These are phyloP conservation scores for Cucumis melo DNA, from an alignment of 306 rosid species.

Conservation along the genomic window DNA sequence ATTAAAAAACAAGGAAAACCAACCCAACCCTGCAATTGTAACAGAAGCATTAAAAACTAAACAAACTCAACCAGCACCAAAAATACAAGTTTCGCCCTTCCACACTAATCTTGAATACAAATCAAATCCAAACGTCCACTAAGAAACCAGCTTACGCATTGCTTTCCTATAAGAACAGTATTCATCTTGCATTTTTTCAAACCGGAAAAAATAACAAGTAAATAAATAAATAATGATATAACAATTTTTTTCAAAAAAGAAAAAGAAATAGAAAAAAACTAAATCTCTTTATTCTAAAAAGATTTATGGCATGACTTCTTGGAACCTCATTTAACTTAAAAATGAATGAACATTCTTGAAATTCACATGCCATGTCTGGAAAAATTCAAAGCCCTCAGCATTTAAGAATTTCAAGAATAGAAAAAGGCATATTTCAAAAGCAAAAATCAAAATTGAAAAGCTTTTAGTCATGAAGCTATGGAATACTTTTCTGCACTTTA, in stretches of 20 bases:
- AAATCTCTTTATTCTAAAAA: neutral
- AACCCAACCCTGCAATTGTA: no score
- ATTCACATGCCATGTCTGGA: neutral
- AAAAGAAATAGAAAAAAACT: no score
- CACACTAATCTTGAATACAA: no score
- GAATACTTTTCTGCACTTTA: conserved; percentile 14
- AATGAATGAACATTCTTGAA: neutral
- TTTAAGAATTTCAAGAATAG: neutral
- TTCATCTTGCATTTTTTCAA: neutral
- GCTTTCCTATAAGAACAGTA: no score
- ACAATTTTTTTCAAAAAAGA: no score
- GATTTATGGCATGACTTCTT: neutral
- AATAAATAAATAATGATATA: neutral
- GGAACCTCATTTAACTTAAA: neutral
- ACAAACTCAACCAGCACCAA: no score
- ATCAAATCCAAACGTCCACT: no score
- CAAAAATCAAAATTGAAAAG: neutral
- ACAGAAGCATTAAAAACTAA: no score
- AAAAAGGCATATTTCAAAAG: neutral
- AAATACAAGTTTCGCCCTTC: no score
- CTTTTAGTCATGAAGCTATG: neutral
- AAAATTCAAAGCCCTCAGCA: conserved; percentile 4
- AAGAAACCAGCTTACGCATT: no score
- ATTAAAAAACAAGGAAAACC: no score
- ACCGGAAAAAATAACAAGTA: neutral